Conservation (phyloP, 2,329 filamentous ascomycete species). For the Coccinonectria pachysandricola region DNA sequence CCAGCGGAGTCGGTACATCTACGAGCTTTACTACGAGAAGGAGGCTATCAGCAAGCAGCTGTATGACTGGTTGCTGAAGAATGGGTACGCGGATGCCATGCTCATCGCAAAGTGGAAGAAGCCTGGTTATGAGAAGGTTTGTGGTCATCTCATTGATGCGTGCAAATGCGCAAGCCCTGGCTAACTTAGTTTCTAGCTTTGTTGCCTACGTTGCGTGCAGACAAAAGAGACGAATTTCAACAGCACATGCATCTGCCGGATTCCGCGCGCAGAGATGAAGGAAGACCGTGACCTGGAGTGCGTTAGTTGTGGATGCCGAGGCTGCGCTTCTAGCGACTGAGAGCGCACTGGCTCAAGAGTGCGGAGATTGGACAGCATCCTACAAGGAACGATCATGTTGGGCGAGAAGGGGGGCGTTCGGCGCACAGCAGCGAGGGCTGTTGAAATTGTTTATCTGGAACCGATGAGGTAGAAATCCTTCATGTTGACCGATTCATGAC, state of each 20-base stretch:
- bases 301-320: constrained; percentile 87
- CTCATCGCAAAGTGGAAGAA: constrained; percentile 99
- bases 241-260: constrained; percentile 91
- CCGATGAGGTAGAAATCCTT: constrained; percentile 27
- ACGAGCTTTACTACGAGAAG: constrained; percentile 96
- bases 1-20: constrained; percentile 85
- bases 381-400: constrained; percentile 2
- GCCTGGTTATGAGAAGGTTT: constrained; percentile 92
- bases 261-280: constrained; percentile 81
- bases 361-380: constrained; percentile 1
- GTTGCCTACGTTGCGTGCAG: constrained; percentile 91
- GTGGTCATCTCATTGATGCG: too few species aligned
- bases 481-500: constrained; percentile 8
- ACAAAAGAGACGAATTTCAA: constrained; percentile 99
- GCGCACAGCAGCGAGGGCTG: constrained; percentile 12
- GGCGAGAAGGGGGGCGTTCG: constrained; percentile 13
- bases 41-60: constrained; percentile 86
- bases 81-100: constrained; percentile 88
- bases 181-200: too few species aligned
- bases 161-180: too few species aligned
- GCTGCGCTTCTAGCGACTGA: constrained; percentile 78
- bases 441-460: not conserved
- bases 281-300: constrained; percentile 87
- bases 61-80: constrained; percentile 96
- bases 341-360: not conserved